Evolutionary conservation across 108 stramenopile species (phyloP).

Genomic region (Cylindrotheca closterium): DNA sequence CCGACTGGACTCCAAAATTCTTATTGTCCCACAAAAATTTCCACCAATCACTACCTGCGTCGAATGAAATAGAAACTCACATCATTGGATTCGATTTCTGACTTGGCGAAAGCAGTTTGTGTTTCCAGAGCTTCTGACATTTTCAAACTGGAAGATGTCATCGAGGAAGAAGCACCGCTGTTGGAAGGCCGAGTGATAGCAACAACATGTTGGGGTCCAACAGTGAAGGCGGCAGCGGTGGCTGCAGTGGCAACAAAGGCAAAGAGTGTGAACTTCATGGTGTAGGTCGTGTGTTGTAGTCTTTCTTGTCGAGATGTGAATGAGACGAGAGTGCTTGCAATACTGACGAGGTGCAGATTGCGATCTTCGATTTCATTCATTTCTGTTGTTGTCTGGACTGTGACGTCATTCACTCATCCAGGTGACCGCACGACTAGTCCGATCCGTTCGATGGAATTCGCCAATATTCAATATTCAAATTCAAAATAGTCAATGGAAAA

Average conservation of each 20-base stretch:
- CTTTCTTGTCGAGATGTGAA: neutral
- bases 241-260: slow-evolving; percentile 4
- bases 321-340: no score
- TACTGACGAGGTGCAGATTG: neutral
- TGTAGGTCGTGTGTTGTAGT: neutral
- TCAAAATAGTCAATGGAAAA: no score
- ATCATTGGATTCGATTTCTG: slow-evolving; percentile 73
- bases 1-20: no score
- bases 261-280: slow-evolving; percentile 4
- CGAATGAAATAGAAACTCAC: slow-evolving; percentile 17
- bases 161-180: neutral
- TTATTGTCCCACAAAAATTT: no score
- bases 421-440: no score
- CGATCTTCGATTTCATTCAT: neutral
- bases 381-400: neutral
- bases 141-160: neutral
- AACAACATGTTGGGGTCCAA: neutral
- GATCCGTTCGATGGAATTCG: no score
- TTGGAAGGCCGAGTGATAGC: neutral
- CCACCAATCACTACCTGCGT: neutral
- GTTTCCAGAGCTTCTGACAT: slow-evolving; percentile 5
- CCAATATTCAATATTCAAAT: no score
- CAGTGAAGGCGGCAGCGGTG: slow-evolving; percentile 21
- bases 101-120: slow-evolving; percentile 56
- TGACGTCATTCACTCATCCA: neutral